Evolutionary conservation across 306 rosid genomes (phyloP).

Genomic region (Trifolium subterraneum): DNA sequence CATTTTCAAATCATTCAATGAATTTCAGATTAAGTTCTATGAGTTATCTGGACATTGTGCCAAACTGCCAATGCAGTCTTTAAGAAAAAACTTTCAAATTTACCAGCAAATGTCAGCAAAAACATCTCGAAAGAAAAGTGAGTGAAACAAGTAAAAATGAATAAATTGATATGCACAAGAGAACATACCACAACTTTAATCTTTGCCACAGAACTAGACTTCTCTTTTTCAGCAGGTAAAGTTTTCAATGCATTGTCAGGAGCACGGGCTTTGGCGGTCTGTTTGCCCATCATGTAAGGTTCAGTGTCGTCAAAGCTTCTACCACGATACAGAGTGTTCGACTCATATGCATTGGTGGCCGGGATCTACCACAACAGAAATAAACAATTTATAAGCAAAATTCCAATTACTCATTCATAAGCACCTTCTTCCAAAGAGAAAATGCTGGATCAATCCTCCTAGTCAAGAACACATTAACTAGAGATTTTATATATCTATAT

Average conservation of each 20-base stretch:
- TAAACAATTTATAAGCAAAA: slow-evolving; percentile 40
- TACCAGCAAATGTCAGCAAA: slow-evolving; percentile 19
- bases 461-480: neutral
- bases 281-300: slow-evolving; percentile 66
- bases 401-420: neutral
- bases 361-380: slow-evolving; percentile 64
- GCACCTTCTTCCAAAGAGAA: slow-evolving; percentile 4
- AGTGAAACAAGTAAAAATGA: slow-evolving; percentile 16
- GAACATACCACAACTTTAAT: slow-evolving; percentile 98
- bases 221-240: slow-evolving; percentile 88
- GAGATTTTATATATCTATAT: neutral
- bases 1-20: slow-evolving; percentile 7
- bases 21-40: slow-evolving; percentile 29
- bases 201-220: slow-evolving; percentile 87
- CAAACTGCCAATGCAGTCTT: slow-evolving; percentile 6
- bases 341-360: slow-evolving; percentile 56
- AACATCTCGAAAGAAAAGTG: slow-evolving; percentile 29
- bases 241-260: slow-evolving; percentile 74
- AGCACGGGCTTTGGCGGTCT: slow-evolving; percentile 67
- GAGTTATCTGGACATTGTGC: slow-evolving; percentile 13
- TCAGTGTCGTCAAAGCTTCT: slow-evolving; percentile 89
- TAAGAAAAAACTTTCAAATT: neutral
- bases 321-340: slow-evolving; percentile 54
- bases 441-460: slow-evolving; percentile 23
- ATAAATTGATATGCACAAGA: slow-evolving; percentile 27